Evolutionary conservation across 2,329 filamentous ascomycete species (phyloP).

Genomic region (Tolypocladium ophioglossoides): DNA sequence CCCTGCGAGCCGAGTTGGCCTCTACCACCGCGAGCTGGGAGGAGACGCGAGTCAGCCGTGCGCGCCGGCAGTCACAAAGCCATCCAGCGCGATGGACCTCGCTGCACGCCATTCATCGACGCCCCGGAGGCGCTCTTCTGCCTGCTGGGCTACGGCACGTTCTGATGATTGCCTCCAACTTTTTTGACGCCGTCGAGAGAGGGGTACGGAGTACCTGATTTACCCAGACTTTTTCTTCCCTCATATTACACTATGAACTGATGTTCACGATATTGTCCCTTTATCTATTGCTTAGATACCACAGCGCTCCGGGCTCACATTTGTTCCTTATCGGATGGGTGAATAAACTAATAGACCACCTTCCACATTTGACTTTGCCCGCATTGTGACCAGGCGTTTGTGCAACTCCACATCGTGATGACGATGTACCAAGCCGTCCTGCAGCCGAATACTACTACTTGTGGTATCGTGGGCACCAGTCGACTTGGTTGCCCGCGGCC

Average conservation of each 20-base stretch:
- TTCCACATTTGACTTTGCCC: background rate
- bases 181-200: background rate
- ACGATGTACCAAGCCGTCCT: background rate
- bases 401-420: background rate
- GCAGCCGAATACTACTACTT: background rate
- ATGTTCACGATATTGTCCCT: background rate
- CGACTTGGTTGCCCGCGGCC: background rate
- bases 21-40: background rate
- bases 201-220: background rate
- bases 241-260: background rate
- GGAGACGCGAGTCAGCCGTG: background rate
- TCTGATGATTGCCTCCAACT: background rate
- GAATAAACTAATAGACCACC: background rate
- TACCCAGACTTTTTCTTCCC: background rate
- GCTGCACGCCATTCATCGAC: background rate
- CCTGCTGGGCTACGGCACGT: no score
- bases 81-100: background rate
- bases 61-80: background rate
- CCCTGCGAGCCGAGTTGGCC: no score
- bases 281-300: background rate
- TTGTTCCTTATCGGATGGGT: background rate
- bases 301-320: background rate
- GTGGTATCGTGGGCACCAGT: no score
- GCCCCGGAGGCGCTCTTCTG: background rate
- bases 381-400: background rate